These are phyloP conservation scores for Cardiospermum halicacabum DNA, from an alignment of 345 rosid genomes.

Conservation along the genomic window DNA sequence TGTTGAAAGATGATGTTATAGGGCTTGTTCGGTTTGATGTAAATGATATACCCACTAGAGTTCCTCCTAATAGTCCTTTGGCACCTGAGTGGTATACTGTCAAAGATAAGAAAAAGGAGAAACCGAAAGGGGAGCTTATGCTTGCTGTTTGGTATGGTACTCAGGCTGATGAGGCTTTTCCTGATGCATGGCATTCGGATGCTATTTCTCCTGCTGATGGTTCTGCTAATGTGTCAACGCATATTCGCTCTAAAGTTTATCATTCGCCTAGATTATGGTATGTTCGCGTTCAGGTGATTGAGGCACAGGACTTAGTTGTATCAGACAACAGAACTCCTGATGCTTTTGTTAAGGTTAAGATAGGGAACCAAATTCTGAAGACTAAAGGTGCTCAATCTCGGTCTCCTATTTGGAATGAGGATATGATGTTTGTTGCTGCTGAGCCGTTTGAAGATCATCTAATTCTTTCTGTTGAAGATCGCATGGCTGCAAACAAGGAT, in stretches of 20 bases:
- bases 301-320: constrained; percentile 74
- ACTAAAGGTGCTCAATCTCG: constrained; percentile 58
- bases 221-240: constrained; percentile 36
- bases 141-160: constrained; percentile 95
- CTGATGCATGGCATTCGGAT: constrained; percentile 91
- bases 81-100: constrained; percentile 93
- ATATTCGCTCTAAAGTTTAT: constrained; percentile 80
- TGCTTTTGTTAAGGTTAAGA: constrained; percentile 55
- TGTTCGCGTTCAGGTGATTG: constrained; percentile 70
- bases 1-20: constrained; percentile 66
- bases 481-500: constrained; percentile 58
- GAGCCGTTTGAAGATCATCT: constrained; percentile 85
- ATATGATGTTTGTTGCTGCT: constrained; percentile 78
- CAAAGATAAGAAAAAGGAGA: constrained; percentile 62
- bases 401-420: constrained; percentile 83
- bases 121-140: constrained; percentile 61
- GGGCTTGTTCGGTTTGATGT: constrained; percentile 64
- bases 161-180: constrained; percentile 91
- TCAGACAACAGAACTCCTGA: constrained; percentile 61
- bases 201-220: constrained; percentile 48
- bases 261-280: constrained; percentile 95
- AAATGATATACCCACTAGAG: constrained; percentile 65
- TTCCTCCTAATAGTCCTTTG: constrained; percentile 83
- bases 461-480: constrained; percentile 62
- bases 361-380: constrained; percentile 60